Conservation (phyloP, 2,329 filamentous ascomycete genomes). For the Talaromyces sp. region DNA sequence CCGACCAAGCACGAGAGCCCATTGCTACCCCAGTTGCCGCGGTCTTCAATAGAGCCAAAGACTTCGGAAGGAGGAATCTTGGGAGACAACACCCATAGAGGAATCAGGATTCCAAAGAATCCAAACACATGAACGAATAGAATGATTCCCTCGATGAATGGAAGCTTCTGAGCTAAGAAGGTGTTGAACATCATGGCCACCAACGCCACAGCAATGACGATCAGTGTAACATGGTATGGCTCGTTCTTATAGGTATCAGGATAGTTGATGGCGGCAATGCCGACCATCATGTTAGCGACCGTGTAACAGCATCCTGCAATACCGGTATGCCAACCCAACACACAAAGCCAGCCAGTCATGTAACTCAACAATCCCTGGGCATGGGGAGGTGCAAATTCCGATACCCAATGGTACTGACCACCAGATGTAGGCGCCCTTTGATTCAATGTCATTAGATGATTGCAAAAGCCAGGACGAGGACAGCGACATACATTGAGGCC, state of each 20-base stretch:
- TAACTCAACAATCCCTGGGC: conserved; percentile 40
- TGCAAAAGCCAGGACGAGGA: neutral
- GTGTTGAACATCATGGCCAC: conserved; percentile 34
- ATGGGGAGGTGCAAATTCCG: conserved; percentile 36
- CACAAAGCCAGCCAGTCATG: conserved; percentile 32
- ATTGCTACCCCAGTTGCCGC: neutral
- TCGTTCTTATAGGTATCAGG: conserved; percentile 1
- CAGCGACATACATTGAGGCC: conserved; percentile 47
- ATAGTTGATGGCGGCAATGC: conserved; percentile 34
- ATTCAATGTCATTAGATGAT: neutral
- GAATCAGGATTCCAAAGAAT: conserved; percentile 36
- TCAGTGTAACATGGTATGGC: conserved; percentile 7
- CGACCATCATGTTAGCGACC: conserved; percentile 38
- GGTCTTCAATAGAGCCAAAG: neutral
- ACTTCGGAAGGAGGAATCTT: neutral
- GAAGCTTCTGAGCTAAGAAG: conserved; percentile 26
- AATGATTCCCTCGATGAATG: conserved; percentile 34
- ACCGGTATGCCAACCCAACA: conserved; percentile 34
- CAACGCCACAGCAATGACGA: conserved; percentile 20
- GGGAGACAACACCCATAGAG: conserved; percentile 27
- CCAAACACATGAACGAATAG: conserved; percentile 36
- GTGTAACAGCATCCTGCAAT: conserved; percentile 31
- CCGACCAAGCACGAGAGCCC: neutral
- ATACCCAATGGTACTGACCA: conserved; percentile 25
- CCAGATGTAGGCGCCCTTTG: conserved; percentile 42